These are phyloP conservation scores for Phytopythium litorale DNA, from an alignment of 352 stramenopile species.

Conservation along the genomic window DNA sequence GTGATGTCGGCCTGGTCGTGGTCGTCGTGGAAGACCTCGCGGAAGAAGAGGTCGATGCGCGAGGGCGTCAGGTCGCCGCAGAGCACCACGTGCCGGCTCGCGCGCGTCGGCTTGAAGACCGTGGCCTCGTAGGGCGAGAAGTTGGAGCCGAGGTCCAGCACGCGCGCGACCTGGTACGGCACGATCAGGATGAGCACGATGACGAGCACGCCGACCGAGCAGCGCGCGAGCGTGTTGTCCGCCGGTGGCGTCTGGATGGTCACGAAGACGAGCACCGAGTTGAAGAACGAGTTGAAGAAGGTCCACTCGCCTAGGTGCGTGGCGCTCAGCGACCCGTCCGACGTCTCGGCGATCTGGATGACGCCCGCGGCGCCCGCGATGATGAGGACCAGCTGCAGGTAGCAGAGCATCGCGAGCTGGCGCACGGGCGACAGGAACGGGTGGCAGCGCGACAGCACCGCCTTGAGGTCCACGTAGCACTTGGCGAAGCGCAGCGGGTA, in stretches of 20 bases:
- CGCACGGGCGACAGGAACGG: constrained; percentile 71
- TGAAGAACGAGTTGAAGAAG: constrained; percentile 89
- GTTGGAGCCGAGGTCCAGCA: constrained; percentile 73
- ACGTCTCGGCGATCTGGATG: constrained; percentile 85
- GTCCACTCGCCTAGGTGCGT: constrained; percentile 79
- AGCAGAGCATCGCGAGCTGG: constrained; percentile 80
- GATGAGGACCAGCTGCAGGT: constrained; percentile 79
- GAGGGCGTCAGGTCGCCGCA: constrained; percentile 79
- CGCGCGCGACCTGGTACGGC: constrained; percentile 79
- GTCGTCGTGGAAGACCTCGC: constrained; percentile 86
- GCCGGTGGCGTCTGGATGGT: constrained; percentile 82
- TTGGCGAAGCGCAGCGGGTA: constrained; percentile 83
- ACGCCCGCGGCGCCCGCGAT: constrained; percentile 70
- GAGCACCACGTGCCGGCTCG: constrained; percentile 71
- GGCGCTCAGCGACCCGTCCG: constrained; percentile 40
- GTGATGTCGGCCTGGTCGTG: constrained; percentile 80
- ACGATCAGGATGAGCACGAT: constrained; percentile 84
- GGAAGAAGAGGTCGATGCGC: constrained; percentile 84
- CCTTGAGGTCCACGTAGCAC: constrained; percentile 72
- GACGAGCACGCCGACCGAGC: constrained; percentile 79
- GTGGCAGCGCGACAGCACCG: constrained; percentile 78
- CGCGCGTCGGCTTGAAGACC: constrained; percentile 62
- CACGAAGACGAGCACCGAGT: constrained; percentile 85
- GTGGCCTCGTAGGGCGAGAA: constrained; percentile 72
- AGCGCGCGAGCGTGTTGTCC: constrained; percentile 77